These are phyloP conservation scores for Aotearoamyces nothofagi DNA, from an alignment of 2,329 filamentous ascomycete genomes.

Conservation along the genomic window DNA sequence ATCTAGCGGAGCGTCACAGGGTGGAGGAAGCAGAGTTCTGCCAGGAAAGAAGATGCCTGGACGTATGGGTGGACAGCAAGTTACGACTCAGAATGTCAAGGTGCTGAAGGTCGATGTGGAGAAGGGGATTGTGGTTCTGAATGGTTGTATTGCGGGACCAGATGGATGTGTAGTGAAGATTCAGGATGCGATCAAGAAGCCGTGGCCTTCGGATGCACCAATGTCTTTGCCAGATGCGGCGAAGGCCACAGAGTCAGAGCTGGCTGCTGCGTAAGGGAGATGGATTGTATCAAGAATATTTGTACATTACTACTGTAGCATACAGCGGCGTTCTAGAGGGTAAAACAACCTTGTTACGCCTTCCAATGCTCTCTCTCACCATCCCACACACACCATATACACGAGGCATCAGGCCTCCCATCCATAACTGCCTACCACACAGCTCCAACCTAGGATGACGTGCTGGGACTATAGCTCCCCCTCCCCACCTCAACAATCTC, in stretches of 20 bases:
- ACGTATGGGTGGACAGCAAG: constrained; percentile 78
- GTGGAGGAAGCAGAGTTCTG: constrained; percentile 78
- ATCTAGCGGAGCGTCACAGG: constrained; percentile 78
- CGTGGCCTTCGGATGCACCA: constrained; percentile 45
- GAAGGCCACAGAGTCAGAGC: constrained; percentile 26
- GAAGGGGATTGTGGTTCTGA: constrained; percentile 77
- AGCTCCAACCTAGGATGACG: no score
- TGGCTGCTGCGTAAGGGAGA: constrained; percentile 19
- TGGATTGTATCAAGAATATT: not conserved
- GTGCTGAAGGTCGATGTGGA: constrained; percentile 77
- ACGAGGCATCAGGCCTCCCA: no score
- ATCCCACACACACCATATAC: no score
- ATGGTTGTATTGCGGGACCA: constrained; percentile 74
- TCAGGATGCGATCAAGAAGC: constrained; percentile 84
- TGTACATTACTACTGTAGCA: constrained; percentile 1
- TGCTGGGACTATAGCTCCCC: constrained; percentile 20
- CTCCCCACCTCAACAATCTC: constrained; percentile 24
- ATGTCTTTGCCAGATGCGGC: constrained; percentile 34
- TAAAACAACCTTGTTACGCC: constrained; percentile 4
- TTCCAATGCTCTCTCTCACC: constrained; percentile 7
- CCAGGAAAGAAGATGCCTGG: constrained; percentile 98
- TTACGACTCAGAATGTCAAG: constrained; percentile 83
- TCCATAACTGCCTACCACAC: constrained; percentile 5
- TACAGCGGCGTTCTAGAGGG: no score
- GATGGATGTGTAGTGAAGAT: constrained; percentile 75